Evolutionary conservation across 306 rosid genomes (phyloP), one percentile per base, ranked within the genome.

Genomic region (Corylus avellana): DNA sequence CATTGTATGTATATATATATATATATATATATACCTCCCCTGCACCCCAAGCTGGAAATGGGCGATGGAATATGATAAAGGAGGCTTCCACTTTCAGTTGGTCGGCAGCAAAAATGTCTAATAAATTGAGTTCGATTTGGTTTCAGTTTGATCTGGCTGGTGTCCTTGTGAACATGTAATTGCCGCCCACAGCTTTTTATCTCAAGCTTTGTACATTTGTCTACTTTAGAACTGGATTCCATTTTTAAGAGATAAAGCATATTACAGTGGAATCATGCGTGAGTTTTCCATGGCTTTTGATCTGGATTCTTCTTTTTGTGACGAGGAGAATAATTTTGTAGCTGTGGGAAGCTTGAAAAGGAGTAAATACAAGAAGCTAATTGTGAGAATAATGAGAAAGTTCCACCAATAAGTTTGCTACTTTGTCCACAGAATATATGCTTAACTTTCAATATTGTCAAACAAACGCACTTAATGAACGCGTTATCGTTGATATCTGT

Each of bases 251-350:
- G 49, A 18, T 8, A 42, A 42, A 39, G 72, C 72, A 9, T 42
- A 42, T 68, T 29, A 44, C 32, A 42, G n/a, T 68, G 17, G 51
- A 42, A 42, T 29, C 51, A 39, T 35, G 72, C 27, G 10, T 9
- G 51, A 68, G 51, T 35, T 42, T 44, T 67, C 72, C 51, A 47
- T 48, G 12, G 16, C 44, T 80, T 55, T 74, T 70, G 12, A 61
- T 75, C 57, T 77, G 54, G 86, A 82, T 84, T 72, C 93, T 80
- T 85, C 76, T 14, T 86, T 84, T 89, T 57, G 76, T 25, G 58
- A 35, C 12, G 76, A 61, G 63, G 74, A 74, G 25, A 79, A 77
- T 32, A 81, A 74, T 77, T 9, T 8, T 7, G 11, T 66, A 71
- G 66, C 9, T 32, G 14, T 32, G 22, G 11, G 44, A 50, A 39